phyloP scores from a whole-genome alignment of 1,284 basidiomycete species.

The Sphagnurus paluster region DNA sequence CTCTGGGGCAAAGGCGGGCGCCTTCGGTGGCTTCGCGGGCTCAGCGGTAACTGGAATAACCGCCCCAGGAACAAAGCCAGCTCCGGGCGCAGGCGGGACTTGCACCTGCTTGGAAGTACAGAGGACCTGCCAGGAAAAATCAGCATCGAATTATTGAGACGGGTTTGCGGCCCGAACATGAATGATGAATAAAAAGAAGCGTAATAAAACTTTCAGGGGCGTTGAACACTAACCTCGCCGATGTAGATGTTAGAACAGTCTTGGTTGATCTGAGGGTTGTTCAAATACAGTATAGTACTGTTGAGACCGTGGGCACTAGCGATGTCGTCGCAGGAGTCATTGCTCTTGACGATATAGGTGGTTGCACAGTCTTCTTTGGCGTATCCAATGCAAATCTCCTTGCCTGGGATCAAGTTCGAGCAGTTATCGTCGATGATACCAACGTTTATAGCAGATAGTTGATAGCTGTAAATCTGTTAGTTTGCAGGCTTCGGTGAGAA shows the following conservation, averaged over 20 bases:
- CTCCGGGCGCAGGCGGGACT: conserved; percentile 41
- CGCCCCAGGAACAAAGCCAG: conserved; percentile 35
- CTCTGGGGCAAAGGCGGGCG: conserved; percentile 20
- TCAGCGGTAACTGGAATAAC: conserved; percentile 27
- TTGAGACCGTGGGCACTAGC: conserved; percentile 40
- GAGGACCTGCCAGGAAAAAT: conserved; percentile 42
- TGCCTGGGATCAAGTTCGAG: conserved; percentile 53
- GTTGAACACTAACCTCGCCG: conserved; percentile 52
- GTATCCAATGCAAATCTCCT: conserved; percentile 50
- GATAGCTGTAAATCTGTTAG: conserved; percentile 48
- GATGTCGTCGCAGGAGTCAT: conserved; percentile 54
- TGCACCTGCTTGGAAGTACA: conserved; percentile 41
- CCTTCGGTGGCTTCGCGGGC: conserved; percentile 10
- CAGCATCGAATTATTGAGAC: too few relatives aligned
- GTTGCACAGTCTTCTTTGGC: conserved; percentile 46
- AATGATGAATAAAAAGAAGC: conserved; percentile 5
- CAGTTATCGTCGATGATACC: conserved; percentile 50
- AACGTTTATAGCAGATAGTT: conserved; percentile 64
- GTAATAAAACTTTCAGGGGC: neutral
- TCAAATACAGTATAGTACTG: conserved; percentile 48
- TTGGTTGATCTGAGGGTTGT: conserved; percentile 69
- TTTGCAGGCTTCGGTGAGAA: conserved; percentile 6
- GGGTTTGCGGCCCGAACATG: neutral
- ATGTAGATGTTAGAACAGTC: conserved; percentile 65
- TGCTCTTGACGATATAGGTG: conserved; percentile 48